A percentile compares a stretch with the other conserved stretches of the same genome.
Evolutionary conservation across 2,329 filamentous ascomycete genomes (phyloP).

Genomic region (Talaromyces marneffei): DNA sequence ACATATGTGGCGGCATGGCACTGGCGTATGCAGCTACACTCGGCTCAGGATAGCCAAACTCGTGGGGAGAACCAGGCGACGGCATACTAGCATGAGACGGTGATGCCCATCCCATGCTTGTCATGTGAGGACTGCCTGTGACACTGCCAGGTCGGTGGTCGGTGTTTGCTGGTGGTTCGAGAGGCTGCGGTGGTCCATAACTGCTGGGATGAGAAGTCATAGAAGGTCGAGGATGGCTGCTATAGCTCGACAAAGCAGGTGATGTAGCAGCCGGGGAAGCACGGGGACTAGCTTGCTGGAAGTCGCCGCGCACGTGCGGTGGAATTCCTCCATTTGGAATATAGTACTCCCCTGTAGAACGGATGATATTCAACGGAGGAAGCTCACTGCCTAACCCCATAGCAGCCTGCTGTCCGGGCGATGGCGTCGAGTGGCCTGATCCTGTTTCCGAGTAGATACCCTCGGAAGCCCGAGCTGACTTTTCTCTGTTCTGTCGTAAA

Average conservation of each 20-base stretch:
- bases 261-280: conserved; percentile 59
- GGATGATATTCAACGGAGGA: conserved; percentile 63
- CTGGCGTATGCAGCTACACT: conserved; percentile 47
- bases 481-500: conserved; percentile 53
- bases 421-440: conserved; percentile 61
- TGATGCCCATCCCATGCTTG: conserved; percentile 76
- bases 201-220: conserved; percentile 79
- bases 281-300: conserved; percentile 64
- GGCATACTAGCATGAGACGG: conserved; percentile 69
- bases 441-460: conserved; percentile 40
- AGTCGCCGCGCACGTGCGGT: conserved; percentile 71
- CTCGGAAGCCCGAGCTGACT: conserved; percentile 32
- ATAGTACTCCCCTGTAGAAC: conserved; percentile 67
- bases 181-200: conserved; percentile 75
- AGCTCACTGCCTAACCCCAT: conserved; percentile 75
- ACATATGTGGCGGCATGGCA: conserved; percentile 56
- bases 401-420: conserved; percentile 73
- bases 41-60: conserved; percentile 78
- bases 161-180: conserved; percentile 73
- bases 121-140: conserved; percentile 82
- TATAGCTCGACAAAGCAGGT: conserved; percentile 59
- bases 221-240: conserved; percentile 46
- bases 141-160: conserved; percentile 70
- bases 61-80: conserved; percentile 62
- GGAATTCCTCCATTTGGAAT: conserved; percentile 74